These are phyloP conservation scores for Candida verbasci DNA, from an alignment of 805 yeast genomes.

Conservation along the genomic window DNA sequence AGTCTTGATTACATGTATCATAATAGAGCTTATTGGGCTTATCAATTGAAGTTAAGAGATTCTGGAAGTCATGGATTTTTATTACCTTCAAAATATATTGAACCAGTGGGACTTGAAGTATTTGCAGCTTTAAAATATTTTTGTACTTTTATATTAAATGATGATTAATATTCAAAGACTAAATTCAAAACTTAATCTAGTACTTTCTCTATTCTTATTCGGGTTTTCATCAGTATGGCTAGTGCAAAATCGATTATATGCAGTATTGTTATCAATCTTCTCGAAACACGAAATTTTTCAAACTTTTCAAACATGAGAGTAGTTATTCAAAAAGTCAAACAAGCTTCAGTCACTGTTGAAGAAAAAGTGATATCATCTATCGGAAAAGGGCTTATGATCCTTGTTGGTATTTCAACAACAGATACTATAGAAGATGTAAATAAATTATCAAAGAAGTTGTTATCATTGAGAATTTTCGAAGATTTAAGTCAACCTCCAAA, in stretches of 20 bases:
- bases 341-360: constrained; percentile 87
- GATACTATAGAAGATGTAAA: constrained; percentile 75
- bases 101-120: constrained; percentile 74
- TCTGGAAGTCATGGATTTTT: constrained; percentile 81
- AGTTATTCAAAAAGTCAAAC: constrained; percentile 84
- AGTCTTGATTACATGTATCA: constrained; percentile 83
- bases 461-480: constrained; percentile 70
- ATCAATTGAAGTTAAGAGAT: constrained; percentile 76
- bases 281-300: too few relatives aligned
- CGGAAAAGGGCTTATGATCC: constrained; percentile 66
- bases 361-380: constrained; percentile 65
- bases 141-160: constrained; percentile 34
- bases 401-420: constrained; percentile 78
- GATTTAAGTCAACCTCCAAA: constrained; percentile 45
- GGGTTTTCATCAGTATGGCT: too few relatives aligned
- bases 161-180: constrained; percentile 14
- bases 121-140: constrained; percentile 66
- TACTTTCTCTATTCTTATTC: too few relatives aligned
- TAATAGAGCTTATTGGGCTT: constrained; percentile 77
- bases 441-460: constrained; percentile 62
- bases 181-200: too few relatives aligned
- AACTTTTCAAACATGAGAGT: constrained; percentile 89
- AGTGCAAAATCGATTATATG: too few relatives aligned
- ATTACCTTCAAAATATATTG: constrained; percentile 63
- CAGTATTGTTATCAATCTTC: too few relatives aligned